Evolutionary conservation across 202 grass and related monocot species (phyloP).

Genomic region (Setaria italica): DNA sequence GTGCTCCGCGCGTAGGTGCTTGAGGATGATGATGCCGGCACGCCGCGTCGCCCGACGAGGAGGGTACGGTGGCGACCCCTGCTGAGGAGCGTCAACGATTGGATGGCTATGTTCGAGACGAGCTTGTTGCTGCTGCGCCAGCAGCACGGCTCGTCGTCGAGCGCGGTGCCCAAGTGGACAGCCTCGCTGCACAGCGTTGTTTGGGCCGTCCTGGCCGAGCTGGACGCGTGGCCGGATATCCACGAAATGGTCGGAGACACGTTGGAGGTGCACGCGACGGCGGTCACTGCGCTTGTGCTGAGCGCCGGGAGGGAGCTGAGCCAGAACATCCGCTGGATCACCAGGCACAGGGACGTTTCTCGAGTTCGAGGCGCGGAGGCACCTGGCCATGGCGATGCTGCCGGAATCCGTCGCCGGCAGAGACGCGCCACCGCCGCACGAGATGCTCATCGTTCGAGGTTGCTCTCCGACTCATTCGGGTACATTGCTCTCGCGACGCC

Average conservation of each 20-base stretch:
- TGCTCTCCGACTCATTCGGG: conserved; percentile 52
- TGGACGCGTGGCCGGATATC: neutral
- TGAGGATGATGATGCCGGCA: neutral
- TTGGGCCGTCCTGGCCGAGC: neutral
- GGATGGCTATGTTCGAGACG: neutral
- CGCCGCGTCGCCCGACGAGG: too few relatives aligned
- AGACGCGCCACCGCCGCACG: neutral
- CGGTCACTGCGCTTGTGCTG: neutral
- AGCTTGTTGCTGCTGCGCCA: neutral
- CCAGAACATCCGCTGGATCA: conserved; percentile 3
- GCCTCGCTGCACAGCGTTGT: neutral
- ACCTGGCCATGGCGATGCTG: conserved; percentile 62
- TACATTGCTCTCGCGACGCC: conserved; percentile 40
- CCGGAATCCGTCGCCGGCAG: conserved; percentile 26
- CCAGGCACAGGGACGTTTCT: conserved; percentile 62
- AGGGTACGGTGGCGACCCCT: too few relatives aligned
- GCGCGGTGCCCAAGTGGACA: neutral
- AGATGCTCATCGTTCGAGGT: conserved; percentile 48
- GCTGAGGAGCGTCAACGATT: neutral
- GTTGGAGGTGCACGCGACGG: neutral
- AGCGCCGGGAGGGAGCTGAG: neutral
- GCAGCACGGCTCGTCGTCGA: neutral
- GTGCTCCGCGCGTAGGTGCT: neutral
- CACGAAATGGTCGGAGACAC: neutral
- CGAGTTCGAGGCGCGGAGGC: conserved; percentile 51